Conservation (phyloP, 257 asterid genomes). For the Solanum chiquidenum region DNA sequence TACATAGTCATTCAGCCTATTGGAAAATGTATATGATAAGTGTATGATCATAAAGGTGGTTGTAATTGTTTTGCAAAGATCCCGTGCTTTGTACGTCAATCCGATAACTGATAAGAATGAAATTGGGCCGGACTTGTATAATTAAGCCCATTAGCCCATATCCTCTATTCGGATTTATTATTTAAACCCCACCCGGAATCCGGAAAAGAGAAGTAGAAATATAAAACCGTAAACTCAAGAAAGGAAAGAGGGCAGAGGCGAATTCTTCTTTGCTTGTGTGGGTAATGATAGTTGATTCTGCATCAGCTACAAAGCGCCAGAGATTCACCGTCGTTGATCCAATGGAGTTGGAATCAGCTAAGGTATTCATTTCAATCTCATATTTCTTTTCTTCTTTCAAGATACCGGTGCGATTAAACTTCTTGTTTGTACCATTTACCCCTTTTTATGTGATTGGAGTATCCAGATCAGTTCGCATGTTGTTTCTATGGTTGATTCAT, state of each 20-base stretch:
- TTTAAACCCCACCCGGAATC: neutral
- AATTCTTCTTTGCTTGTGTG: slow-evolving; percentile 8
- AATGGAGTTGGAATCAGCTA: slow-evolving; percentile 71
- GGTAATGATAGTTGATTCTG: slow-evolving; percentile 55
- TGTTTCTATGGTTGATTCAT: neutral
- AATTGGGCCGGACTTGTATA: neutral
- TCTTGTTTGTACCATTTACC: neutral
- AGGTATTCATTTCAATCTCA: slow-evolving; percentile 20
- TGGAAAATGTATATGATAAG: too few relatives aligned
- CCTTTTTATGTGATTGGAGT: neutral
- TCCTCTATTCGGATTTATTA: neutral
- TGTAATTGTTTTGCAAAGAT: neutral
- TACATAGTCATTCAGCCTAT: neutral
- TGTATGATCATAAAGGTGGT: too few relatives aligned
- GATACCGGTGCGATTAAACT: too few relatives aligned
- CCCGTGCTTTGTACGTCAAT: neutral
- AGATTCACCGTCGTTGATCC: slow-evolving; percentile 36
- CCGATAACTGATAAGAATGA: neutral
- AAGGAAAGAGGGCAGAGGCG: neutral
- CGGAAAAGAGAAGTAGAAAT: neutral
- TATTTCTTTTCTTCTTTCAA: neutral
- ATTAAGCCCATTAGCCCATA: neutral
- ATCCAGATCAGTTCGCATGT: neutral
- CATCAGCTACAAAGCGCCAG: slow-evolving; percentile 47
- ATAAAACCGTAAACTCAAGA: neutral